Base-by-base conservation (phyloP, 345 rosid species). In the Ricinus communis region DNA sequence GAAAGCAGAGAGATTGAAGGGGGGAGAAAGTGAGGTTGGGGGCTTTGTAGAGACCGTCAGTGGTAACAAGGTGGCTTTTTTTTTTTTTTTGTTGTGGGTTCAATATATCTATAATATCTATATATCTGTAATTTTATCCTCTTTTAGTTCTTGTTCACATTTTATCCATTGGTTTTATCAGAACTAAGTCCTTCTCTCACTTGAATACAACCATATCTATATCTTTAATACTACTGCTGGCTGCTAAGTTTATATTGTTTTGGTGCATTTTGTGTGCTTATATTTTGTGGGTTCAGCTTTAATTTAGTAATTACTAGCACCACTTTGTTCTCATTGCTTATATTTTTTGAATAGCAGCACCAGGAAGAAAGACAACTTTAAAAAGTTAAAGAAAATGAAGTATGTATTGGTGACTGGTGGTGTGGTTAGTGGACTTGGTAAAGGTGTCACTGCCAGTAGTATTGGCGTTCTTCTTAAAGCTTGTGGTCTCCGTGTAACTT, bases 21-120 rank as follows among this genome's bases (percentile, higher is more conserved):
- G 81, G 81, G 90, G 84, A 86, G 84, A 81, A 83, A 74, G 87
- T 87, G 72, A 77, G 85, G 74, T 83, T 14, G 31, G 30, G 30
- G 31, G 47, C 71, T 31, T 65, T 21, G 70, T 19, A 50, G 65
- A 65, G 24, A 33, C 65, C 65, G 76, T 66, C 70, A 64, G 64
- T 65, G 56, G 46, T 15, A 30, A 54, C 55, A 72, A 72, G 76
- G 65, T 64, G 24, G 63, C 19, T 58, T 64, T 72, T 64, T 72
- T 64, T 64, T 45, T 62, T 54, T 64, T 64, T 56, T 11, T 56
- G 31, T 56, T 25, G n/a, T n/a, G n/a, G n/a, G n/a, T n/a, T n/a
- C n/a, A n/a, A n/a, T n/a, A n/a, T n/a, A n/a, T n/a, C n/a, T n/a
- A n/a, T n/a, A n/a, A n/a, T n/a, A n/a, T n/a, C n/a, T n/a, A n/a